Conservation (phyloP, 1,284 basidiomycete genomes). For the Ceratobasidium papillatum region DNA sequence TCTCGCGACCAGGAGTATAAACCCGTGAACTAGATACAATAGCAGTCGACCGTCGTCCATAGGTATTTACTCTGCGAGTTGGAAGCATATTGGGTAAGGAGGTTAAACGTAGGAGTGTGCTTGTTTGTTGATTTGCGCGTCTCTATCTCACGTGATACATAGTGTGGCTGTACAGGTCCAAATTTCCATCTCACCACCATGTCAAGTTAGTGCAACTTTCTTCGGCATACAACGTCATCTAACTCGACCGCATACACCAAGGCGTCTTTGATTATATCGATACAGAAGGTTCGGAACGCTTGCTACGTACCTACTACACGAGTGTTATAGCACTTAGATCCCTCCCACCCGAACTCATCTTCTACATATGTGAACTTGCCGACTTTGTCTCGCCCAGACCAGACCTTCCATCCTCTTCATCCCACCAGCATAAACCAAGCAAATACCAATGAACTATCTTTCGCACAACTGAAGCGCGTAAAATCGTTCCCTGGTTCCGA, state of each 20-base stretch:
- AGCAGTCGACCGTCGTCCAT: constrained; percentile 36
- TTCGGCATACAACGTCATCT: not conserved
- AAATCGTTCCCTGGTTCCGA: constrained; percentile 33
- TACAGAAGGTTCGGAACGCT: not conserved
- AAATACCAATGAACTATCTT: constrained; percentile 23
- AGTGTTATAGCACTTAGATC: not conserved
- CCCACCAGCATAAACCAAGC: constrained; percentile 18
- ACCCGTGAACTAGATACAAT: constrained; percentile 15
- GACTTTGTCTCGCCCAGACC: constrained; percentile 26
- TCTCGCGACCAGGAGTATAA: constrained; percentile 3
- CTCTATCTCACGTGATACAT: constrained; percentile 16
- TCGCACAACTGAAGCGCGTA: constrained; percentile 13
- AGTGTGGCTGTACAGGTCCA: not conserved
- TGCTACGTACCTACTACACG: constrained; percentile 18
- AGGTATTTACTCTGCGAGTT: constrained; percentile 34
- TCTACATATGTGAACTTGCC: constrained; percentile 25
- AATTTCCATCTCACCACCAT: no score
- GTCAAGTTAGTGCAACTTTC: constrained; percentile 14
- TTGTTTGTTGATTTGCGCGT: constrained; percentile 2
- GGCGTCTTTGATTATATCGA: not conserved
- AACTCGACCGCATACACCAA: not conserved
- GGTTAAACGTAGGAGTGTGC: not conserved
- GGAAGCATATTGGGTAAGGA: not conserved
- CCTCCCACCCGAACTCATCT: constrained; percentile 15
- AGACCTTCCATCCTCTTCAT: not conserved